Conservation (phyloP, 331 rosid genomes). For the Malus hybrid region DNA sequence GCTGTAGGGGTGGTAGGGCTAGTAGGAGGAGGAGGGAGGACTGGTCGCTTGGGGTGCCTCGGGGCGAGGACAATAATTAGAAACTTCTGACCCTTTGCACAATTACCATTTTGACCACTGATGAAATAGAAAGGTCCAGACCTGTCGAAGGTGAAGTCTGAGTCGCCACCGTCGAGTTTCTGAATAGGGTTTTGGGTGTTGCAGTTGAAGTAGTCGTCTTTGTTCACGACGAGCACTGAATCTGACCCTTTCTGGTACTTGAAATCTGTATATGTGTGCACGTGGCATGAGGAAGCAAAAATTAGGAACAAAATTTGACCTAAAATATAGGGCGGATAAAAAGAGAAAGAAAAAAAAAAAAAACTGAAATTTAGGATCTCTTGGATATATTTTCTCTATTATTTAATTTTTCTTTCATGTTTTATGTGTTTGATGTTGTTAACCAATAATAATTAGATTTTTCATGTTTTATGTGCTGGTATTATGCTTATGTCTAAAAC, state of each 20-base stretch:
- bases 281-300: not conserved
- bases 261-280: conserved; percentile 33
- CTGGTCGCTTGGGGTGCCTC: conserved; percentile 6
- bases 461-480: not conserved
- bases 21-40: not conserved
- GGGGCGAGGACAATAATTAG: conserved; percentile 45
- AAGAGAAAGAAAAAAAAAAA: too few species aligned
- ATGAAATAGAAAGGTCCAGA: conserved; percentile 73
- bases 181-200: conserved; percentile 51
- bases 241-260: conserved; percentile 62
- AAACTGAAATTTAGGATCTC: not conserved
- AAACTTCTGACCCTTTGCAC: conserved; percentile 73
- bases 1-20: not conserved
- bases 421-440: too few species aligned
- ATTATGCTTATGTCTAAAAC: too few species aligned
- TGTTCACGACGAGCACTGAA: conserved; percentile 66
- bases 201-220: conserved; percentile 56
- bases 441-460: not conserved
- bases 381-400: not conserved
- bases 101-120: conserved; percentile 51
- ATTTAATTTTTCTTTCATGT: too few species aligned
- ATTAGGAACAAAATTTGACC: not conserved
- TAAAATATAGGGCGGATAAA: not conserved
- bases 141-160: conserved; percentile 41
- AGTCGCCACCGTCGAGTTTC: conserved; percentile 58